Evolutionary conservation across 164 flowering plant genomes (phyloP), one percentile per base, ranked within the genome.

Genomic region (Umbellularia californica): DNA sequence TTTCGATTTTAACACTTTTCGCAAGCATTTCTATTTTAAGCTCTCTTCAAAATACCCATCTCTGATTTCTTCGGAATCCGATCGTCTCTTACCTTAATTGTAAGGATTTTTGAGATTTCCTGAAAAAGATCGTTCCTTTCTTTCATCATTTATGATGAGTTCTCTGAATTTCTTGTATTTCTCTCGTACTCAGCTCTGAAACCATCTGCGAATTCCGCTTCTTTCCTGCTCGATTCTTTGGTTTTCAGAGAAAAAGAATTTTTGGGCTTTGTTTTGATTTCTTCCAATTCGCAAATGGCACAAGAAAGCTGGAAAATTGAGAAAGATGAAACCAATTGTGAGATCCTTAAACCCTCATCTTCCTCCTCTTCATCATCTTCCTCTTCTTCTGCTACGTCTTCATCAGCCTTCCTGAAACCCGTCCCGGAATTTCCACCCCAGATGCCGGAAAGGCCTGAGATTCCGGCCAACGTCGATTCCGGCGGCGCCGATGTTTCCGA

Each of bases 241-340:
- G 47, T 41, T 41, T 41, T 41, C 47, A 0, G 11, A 35, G 33
- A 50, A 19, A 22, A 51, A 11, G 4, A 17, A 51, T 70, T 70
- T 27, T 62, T 27, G 47, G 30, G 33, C 1, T 25, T 28, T 24
- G 28, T 24, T 15, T 52, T 22, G 33, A 51, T 23, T 52, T 9
- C 3, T 14, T 27, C 19, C 20, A 47, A 25, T 28, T 51, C 12
- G 19, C 19, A 50, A 52, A 72, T 72, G 75, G 75, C 75, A 12
- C 75, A 72, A 41, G 75, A 72, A 47, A 50, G 75, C 50, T 72
- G 75, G 75, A 72, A 72, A 72, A 50, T 72, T 62, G 75, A 72
- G 58, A 72, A 72, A 5, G 75, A 72, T 10, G 75, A 72, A 25
- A 72, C 75, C 22, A 67, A 72, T 52, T 72, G 75, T 60, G 75